These are phyloP conservation scores for Kokia cookei DNA, from an alignment of 441 rosid genomes.

Conservation along the genomic window DNA sequence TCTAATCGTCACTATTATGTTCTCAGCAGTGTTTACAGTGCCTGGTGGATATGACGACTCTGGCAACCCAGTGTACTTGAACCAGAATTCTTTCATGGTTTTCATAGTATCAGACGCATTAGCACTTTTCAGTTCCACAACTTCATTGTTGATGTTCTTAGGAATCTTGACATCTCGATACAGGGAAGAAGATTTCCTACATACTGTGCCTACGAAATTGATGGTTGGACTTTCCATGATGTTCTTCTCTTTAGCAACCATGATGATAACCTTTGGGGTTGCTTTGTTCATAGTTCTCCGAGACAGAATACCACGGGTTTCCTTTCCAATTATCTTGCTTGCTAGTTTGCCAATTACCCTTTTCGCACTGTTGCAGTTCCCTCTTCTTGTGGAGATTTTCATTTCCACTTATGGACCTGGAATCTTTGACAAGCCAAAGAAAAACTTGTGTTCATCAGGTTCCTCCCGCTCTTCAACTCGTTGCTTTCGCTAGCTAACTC, in stretches of 20 bases:
- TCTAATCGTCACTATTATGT: slow-evolving; percentile 68
- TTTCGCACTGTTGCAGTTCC: slow-evolving; percentile 66
- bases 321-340: slow-evolving; percentile 41
- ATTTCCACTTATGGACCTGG: slow-evolving; percentile 60
- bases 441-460: slow-evolving; percentile 6
- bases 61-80: slow-evolving; percentile 32
- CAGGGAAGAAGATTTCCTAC: slow-evolving; percentile 62
- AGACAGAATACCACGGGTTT: slow-evolving; percentile 28
- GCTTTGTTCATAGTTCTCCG: slow-evolving; percentile 27
- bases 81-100: slow-evolving; percentile 24
- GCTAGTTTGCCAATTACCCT: slow-evolving; percentile 55
- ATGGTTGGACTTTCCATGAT: slow-evolving; percentile 58
- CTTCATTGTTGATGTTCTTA: slow-evolving; percentile 60
- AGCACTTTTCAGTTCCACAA: slow-evolving; percentile 58
- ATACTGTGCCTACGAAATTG: slow-evolving; percentile 52
- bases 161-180: slow-evolving; percentile 71
- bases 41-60: slow-evolving; percentile 41
- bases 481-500: not conserved
- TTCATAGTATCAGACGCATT: slow-evolving; percentile 54
- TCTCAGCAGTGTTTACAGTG: slow-evolving; percentile 53
- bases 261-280: slow-evolving; percentile 58
- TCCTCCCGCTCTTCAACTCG: not conserved
- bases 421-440: slow-evolving; percentile 58
- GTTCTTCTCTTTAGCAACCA: slow-evolving; percentile 65
- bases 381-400: slow-evolving; percentile 61